Percentiles rank a stretch among this genome's conserved stretches.
Conservation (phyloP, 1,139 yeast genomes). For the Geotrichum australiense region DNA sequence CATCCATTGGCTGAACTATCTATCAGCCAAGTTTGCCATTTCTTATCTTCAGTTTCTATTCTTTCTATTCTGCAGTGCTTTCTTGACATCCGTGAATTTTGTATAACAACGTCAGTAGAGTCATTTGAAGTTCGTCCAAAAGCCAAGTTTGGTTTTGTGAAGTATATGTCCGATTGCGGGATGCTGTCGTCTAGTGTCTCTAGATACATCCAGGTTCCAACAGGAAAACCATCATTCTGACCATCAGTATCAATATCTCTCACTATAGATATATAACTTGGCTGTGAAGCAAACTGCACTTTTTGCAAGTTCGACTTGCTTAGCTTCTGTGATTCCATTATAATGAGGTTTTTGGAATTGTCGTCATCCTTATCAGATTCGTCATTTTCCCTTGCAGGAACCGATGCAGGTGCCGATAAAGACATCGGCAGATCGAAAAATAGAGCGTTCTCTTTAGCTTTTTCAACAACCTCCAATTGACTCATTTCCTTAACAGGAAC, state of each 20-base stretch:
- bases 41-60: constrained; percentile 34
- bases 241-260: constrained; percentile 25
- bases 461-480: constrained; percentile 4
- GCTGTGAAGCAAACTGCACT: not conserved
- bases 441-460: not conserved
- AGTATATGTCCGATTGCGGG: constrained; percentile 43
- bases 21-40: constrained; percentile 53
- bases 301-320: constrained; percentile 2
- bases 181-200: constrained; percentile 39
- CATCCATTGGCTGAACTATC: constrained; percentile 81
- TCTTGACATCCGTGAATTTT: constrained; percentile 74
- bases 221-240: constrained; percentile 30
- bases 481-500: constrained; percentile 9
- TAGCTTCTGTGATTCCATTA: constrained; percentile 6
- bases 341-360: constrained; percentile 6
- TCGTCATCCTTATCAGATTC: constrained; percentile 11
- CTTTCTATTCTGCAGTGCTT: constrained; percentile 68
- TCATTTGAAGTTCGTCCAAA: constrained; percentile 31
- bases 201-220: constrained; percentile 46
- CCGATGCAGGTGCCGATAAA: not conserved
- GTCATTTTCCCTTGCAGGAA: constrained; percentile 1
- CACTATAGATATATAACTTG: constrained; percentile 16
- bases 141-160: constrained; percentile 31
- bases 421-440: not conserved
- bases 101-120: constrained; percentile 46